phyloP scores from a whole-genome alignment of 306 rosid genomes.

The Cicer judaicum region DNA sequence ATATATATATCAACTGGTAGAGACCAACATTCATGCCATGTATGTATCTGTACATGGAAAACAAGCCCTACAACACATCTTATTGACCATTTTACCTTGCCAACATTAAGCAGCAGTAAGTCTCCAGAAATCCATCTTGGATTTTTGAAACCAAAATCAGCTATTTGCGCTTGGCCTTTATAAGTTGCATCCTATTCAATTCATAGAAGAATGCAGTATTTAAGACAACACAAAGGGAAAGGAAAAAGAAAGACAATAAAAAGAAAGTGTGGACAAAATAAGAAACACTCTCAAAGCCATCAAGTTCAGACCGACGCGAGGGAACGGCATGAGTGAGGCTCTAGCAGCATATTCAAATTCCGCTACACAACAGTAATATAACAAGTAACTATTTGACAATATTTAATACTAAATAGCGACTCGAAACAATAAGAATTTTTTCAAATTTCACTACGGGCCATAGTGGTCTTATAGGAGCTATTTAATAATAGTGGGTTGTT shows the following conservation, averaged over 20 bases:
- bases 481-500: too few relatives aligned
- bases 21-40: constrained; percentile 6
- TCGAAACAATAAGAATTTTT: too few relatives aligned
- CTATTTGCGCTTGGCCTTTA: constrained; percentile 88
- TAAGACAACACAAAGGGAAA: neutral
- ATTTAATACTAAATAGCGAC: too few relatives aligned
- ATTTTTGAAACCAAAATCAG: constrained; percentile 73
- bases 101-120: constrained; percentile 73
- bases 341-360: too few relatives aligned
- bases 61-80: constrained; percentile 5
- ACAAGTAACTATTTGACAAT: too few relatives aligned
- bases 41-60: constrained; percentile 17
- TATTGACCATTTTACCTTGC: constrained; percentile 64
- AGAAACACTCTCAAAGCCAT: neutral
- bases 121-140: constrained; percentile 96
- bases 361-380: too few relatives aligned
- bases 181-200: constrained; percentile 72
- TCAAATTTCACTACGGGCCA: too few relatives aligned
- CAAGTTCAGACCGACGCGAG: neutral
- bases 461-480: too few relatives aligned
- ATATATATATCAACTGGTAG: neutral
- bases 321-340: too few relatives aligned
- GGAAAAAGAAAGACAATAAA: neutral
- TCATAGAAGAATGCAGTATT: constrained; percentile 31
- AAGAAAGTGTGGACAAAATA: neutral